Percentiles rank a stretch among this genome's conserved stretches.
These are phyloP conservation scores for Emmonsia crescens DNA, from an alignment of 2,329 filamentous ascomycete genomes.

Conservation along the genomic window DNA sequence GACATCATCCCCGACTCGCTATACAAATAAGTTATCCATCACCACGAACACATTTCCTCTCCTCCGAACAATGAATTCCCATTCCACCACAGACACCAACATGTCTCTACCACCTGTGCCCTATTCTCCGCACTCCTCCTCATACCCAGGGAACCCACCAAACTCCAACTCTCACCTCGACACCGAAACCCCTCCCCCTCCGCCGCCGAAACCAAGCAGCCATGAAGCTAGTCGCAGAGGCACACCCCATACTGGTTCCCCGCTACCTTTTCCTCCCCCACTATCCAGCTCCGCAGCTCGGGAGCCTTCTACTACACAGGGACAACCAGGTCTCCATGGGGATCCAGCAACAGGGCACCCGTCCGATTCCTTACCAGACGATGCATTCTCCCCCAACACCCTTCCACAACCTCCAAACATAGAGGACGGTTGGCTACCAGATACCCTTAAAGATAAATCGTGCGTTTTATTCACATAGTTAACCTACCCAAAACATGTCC, in stretches of 20 bases:
- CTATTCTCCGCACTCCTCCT: slow-evolving; percentile 18
- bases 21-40: neutral
- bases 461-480: slow-evolving; percentile 34
- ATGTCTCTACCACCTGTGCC: slow-evolving; percentile 21
- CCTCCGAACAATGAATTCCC: neutral
- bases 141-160: slow-evolving; percentile 13
- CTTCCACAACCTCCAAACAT: slow-evolving; percentile 28
- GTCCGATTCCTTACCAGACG: slow-evolving; percentile 9
- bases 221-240: slow-evolving; percentile 57
- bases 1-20: slow-evolving; percentile 10
- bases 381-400: slow-evolving; percentile 11
- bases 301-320: slow-evolving; percentile 18
- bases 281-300: slow-evolving; percentile 22
- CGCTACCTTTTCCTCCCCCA: slow-evolving; percentile 34
- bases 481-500: slow-evolving; percentile 2
- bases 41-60: slow-evolving; percentile 2
- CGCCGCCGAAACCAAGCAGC: slow-evolving; percentile 60
- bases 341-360: slow-evolving; percentile 6
- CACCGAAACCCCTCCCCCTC: slow-evolving; percentile 51
- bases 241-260: slow-evolving; percentile 46
- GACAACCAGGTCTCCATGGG: slow-evolving; percentile 8
- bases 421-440: slow-evolving; percentile 64
- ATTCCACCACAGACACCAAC: neutral
- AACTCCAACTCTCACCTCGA: slow-evolving; percentile 14
- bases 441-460: slow-evolving; percentile 69